A percentile compares a stretch with the other conserved stretches of the same genome.
These are phyloP conservation scores for Nicotiana benthamiana DNA, from an alignment of 257 asterid species.

Conservation along the genomic window DNA sequence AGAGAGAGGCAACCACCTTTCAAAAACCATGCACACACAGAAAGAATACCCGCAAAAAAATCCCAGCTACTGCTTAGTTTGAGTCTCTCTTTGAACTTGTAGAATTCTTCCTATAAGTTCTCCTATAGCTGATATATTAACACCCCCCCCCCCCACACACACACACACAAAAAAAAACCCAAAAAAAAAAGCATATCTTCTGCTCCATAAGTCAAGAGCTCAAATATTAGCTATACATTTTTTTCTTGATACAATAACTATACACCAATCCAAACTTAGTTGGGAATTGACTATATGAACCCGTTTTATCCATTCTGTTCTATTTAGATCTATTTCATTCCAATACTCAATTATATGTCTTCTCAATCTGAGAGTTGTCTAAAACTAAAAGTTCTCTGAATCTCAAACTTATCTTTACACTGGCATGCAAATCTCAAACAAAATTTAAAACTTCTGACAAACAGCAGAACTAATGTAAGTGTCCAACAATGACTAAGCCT, in stretches of 20 bases:
- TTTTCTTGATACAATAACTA: neutral
- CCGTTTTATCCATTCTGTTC: neutral
- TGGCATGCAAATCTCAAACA: neutral
- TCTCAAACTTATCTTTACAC: neutral
- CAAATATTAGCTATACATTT: neutral
- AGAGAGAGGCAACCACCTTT: neutral
- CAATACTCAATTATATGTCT: neutral
- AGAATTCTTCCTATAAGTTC: neutral
- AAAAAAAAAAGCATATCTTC: neutral
- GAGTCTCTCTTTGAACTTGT: neutral
- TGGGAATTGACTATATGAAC: neutral
- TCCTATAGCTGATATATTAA: neutral
- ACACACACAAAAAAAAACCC: too few species aligned
- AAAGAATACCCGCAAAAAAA: neutral
- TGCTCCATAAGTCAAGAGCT: neutral
- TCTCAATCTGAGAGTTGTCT: neutral
- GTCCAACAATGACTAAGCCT: neutral
- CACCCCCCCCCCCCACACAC: neutral
- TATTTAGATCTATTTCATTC: neutral
- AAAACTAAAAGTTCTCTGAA: neutral
- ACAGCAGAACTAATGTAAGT: neutral
- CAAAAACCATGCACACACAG: neutral
- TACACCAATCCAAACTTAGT: neutral
- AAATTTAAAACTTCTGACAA: neutral
- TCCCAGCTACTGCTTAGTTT: neutral